Conservation (phyloP, 306 rosid genomes). For the Arachis hypogaea region DNA sequence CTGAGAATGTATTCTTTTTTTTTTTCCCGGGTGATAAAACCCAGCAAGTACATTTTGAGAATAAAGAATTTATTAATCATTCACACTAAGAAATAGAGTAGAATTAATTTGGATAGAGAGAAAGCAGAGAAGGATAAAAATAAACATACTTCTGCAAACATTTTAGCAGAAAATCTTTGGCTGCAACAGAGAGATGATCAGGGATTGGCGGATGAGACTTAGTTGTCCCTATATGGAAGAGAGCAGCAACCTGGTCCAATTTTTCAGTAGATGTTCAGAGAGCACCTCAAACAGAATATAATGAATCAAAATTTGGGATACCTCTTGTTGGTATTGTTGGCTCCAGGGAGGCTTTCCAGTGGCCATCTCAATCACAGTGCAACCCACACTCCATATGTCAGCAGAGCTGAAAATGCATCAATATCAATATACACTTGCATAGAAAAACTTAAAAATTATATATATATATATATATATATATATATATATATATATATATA, state of each 20-base stretch:
- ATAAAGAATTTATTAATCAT: background rate
- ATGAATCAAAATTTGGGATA: conserved; percentile 39
- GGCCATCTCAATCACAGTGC: conserved; percentile 99
- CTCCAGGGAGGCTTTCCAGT: conserved; percentile 99
- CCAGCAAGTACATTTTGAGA: conserved; percentile 7
- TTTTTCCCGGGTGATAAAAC: no score
- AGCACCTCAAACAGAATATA: conserved; percentile 29
- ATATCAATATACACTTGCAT: background rate
- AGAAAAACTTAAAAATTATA: background rate
- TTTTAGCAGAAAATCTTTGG: conserved; percentile 90
- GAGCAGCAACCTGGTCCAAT: conserved; percentile 87
- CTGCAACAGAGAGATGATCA: conserved; percentile 84
- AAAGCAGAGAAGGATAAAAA: conserved; percentile 37
- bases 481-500: no score
- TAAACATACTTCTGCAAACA: conserved; percentile 84
- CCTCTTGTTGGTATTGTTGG: conserved; percentile 97
- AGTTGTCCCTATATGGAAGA: conserved; percentile 94
- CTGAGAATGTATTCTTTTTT: no score
- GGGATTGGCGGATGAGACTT: conserved; percentile 99
- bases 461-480: background rate
- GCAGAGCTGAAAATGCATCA: conserved; percentile 76
- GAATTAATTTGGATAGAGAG: conserved; percentile 13
- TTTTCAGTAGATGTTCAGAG: conserved; percentile 45
- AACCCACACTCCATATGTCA: conserved; percentile 99
- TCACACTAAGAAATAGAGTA: conserved; percentile 6